These are phyloP conservation scores for Dendrocalamus latiflorus DNA, from an alignment of 202 grass and related monocot species.

Conservation along the genomic window DNA sequence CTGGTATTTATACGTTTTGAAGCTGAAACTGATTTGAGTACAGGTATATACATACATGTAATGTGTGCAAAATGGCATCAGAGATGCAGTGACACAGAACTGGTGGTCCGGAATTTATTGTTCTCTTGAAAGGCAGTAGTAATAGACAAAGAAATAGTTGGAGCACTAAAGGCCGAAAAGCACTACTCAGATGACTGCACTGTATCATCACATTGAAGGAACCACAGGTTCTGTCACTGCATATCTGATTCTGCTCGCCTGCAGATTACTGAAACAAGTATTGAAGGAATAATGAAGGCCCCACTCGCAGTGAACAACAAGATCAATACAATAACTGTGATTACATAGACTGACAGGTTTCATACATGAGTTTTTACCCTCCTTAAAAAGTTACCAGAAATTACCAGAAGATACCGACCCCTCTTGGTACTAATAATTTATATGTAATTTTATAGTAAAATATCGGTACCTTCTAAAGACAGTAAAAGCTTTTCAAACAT, in stretches of 20 bases:
- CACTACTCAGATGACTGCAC: neutral
- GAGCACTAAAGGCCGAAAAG: neutral
- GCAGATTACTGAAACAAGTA: constrained; percentile 2
- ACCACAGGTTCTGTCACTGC: no score
- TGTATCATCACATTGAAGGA: constrained; percentile 5
- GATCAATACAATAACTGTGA: neutral
- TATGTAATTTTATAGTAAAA: no score
- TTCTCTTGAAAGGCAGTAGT: constrained; percentile 3
- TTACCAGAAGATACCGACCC: no score
- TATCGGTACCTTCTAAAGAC: no score
- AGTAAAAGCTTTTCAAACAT: no score
- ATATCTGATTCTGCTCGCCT: constrained; percentile 17
- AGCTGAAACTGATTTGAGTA: constrained; percentile 41
- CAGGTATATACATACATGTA: constrained; percentile 57
- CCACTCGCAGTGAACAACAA: neutral
- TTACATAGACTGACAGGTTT: constrained; percentile 15
- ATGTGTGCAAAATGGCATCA: constrained; percentile 36
- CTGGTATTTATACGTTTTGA: constrained; percentile 51
- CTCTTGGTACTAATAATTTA: no score
- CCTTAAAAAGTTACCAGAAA: no score
- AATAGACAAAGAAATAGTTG: neutral
- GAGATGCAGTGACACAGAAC: constrained; percentile 42
- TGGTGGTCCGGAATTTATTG: constrained; percentile 17
- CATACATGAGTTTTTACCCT: no score
- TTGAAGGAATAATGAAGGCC: neutral